Base-by-base conservation (phyloP, 2,329 filamentous ascomycete genomes). In the Mycosphaerella sp. region DNA sequence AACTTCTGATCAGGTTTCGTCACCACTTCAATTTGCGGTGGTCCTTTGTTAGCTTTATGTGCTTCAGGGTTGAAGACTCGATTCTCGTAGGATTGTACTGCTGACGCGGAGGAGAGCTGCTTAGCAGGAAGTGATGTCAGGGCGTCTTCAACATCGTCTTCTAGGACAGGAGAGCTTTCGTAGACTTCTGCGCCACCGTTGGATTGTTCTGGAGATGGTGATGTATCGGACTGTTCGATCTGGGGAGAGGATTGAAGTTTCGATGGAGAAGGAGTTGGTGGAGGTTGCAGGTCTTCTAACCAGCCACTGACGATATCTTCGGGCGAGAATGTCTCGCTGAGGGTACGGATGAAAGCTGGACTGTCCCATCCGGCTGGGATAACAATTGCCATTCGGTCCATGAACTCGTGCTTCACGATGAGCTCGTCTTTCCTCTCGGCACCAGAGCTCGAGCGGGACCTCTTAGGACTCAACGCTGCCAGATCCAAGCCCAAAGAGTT, bases 301-400 rank as follows among this genome's bases (percentile, higher is more conserved):
- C 93, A 98, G 47, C 85, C 87, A 55, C 84, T 80, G 64, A 89
- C 93, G 42, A 95, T 79, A 11, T 81, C 80, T 74, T 98, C 93
- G 21, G 95, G 88, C 62, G 97, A 89, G 64, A 97, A 97, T 0
- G 85, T 88, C 67, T 95, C 93, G 51, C 89, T 83, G 29, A 97
- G 77, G 43, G 97, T 89, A 41, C 92, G 81, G 56, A 98, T 96
- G 73, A 97, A 98, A 56, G 90, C 91, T 88, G 90, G 96, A 0
- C 91, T 96, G 71, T 98, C 93, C 93, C 93, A 98, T 70, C 96
- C 96, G 12, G 91, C 87, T 1, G 92, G 92, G 0, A 98, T 87
- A 4, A 96, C 79, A 51, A 98, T 91, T 77, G 95, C 95, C 92
- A 81, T 73, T 93, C 93, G 63, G 48, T 71, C 68, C 44, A 71